Percentiles rank a stretch among this genome's conserved stretches.
These are phyloP conservation scores for Phialocephala subalpina DNA, from an alignment of 2,329 filamentous ascomycete species.

Conservation along the genomic window DNA sequence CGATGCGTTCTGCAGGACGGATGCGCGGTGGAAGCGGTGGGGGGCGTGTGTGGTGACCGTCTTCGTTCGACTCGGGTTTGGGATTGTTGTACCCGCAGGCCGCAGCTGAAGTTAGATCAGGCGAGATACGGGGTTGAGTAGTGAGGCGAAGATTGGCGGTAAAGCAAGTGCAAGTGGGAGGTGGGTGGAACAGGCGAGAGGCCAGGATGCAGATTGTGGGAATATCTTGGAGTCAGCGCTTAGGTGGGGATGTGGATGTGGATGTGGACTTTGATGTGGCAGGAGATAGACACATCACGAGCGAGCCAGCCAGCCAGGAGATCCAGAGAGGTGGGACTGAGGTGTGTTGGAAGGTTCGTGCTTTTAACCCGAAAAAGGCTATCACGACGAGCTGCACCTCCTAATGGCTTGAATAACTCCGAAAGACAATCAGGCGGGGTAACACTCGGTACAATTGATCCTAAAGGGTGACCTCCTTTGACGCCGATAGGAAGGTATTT, in stretches of 20 bases:
- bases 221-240: slow-evolving; percentile 1
- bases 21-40: not conserved
- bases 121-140: not conserved
- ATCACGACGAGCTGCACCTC: not conserved
- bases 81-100: slow-evolving; percentile 3
- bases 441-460: not conserved
- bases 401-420: not conserved
- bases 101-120: slow-evolving; percentile 8
- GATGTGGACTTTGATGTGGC: not conserved
- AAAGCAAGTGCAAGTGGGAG: not conserved
- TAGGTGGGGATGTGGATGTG: slow-evolving; percentile 11
- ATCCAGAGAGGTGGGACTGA: not conserved
- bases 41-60: not conserved
- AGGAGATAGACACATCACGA: not conserved
- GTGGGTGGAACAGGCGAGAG: too few species aligned
- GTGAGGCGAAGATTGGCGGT: too few species aligned
- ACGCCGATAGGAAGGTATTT: slow-evolving; percentile 4
- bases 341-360: not conserved
- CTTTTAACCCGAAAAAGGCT: not conserved
- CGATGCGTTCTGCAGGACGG: not conserved
- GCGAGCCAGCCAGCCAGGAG: not conserved
- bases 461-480: not conserved
- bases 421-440: not conserved
- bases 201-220: not conserved
- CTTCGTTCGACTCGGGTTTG: not conserved